A percentile compares a stretch with the other conserved stretches of the same genome.
Conservation (phyloP, 768 basidiomycete species). For the Pisolithus tinctorius region DNA sequence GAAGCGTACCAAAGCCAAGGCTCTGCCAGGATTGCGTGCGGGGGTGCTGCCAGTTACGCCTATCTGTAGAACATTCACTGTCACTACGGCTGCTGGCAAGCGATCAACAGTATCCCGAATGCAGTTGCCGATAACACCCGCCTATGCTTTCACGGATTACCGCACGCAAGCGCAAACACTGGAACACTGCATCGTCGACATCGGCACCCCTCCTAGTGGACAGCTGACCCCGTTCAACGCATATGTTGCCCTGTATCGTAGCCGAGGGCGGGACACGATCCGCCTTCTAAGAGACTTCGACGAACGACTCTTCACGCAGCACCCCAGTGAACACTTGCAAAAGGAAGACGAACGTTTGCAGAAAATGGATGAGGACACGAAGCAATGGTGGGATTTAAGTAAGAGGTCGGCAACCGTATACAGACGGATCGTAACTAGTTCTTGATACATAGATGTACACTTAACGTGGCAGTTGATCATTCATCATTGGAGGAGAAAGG, state of each 20-base stretch:
- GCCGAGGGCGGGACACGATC: slow-evolving; percentile 6
- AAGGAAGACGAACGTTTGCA: too few species aligned
- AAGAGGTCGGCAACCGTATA: too few species aligned
- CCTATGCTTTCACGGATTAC: slow-evolving; percentile 41
- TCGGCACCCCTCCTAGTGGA: slow-evolving; percentile 27
- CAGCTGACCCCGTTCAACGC: slow-evolving; percentile 30
- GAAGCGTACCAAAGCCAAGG: background rate
- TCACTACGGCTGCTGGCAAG: too few species aligned
- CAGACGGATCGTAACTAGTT: too few species aligned
- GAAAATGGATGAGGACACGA: too few species aligned
- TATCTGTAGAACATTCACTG: too few species aligned
- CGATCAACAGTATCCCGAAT: too few species aligned
- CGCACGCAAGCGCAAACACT: slow-evolving; percentile 36
- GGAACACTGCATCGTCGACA: slow-evolving; percentile 28
- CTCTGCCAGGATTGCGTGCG: background rate
- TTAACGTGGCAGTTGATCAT: too few species aligned
- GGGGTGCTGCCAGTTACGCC: background rate
- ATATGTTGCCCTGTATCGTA: slow-evolving; percentile 34
- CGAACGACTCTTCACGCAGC: slow-evolving; percentile 12
- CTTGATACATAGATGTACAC: too few species aligned
- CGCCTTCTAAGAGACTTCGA: slow-evolving; percentile 27
- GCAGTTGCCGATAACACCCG: slow-evolving; percentile 31
- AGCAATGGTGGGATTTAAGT: too few species aligned
- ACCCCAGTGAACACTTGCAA: too few species aligned
- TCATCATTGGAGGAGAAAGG: too few species aligned